Conservation (phyloP, 2,329 filamentous ascomycete genomes). For the Xylariaceae sp. region DNA sequence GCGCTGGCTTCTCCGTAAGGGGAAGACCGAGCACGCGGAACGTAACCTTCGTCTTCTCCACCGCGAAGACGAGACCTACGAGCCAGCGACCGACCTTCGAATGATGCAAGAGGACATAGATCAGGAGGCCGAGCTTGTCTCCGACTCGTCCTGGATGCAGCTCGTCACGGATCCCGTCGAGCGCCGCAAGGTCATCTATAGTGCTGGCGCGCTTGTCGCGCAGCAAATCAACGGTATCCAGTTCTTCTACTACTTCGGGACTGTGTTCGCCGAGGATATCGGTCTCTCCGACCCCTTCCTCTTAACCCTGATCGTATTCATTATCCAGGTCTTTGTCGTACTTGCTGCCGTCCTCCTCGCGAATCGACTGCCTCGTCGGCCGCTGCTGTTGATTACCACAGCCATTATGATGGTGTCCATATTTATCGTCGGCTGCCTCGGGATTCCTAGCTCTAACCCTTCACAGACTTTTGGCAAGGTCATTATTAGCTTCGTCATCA, state of each 20-base stretch:
- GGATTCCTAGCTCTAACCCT: conserved; percentile 28
- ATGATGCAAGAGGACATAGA: conserved; percentile 41
- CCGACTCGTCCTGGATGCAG: conserved; percentile 33
- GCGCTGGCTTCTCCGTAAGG: conserved; percentile 38
- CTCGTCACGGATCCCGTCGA: conserved; percentile 40
- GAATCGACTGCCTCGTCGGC: conserved; percentile 36
- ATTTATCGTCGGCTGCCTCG: conserved; percentile 37
- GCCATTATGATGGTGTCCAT: conserved; percentile 35
- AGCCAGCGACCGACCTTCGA: conserved; percentile 32
- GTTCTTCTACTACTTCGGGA: conserved; percentile 7
- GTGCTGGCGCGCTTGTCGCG: conserved; percentile 38
- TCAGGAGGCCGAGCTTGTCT: conserved; percentile 25
- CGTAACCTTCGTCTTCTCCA: conserved; percentile 39
- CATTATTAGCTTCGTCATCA: conserved; percentile 37
- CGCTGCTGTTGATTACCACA: conserved; percentile 34
- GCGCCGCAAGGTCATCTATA: conserved; percentile 41
- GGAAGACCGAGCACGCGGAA: conserved; percentile 33
- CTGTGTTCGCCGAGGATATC: conserved; percentile 37
- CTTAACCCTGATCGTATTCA: conserved; percentile 37
- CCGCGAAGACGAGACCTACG: conserved; percentile 31
- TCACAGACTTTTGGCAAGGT: conserved; percentile 15
- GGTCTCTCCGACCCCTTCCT: conserved; percentile 36
- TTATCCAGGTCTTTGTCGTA: conserved; percentile 39
- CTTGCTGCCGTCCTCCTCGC: conserved; percentile 33
- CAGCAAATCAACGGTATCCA: conserved; percentile 39